Base-by-base conservation (phyloP, 768 basidiomycete species). In the Mycena vitilis region DNA sequence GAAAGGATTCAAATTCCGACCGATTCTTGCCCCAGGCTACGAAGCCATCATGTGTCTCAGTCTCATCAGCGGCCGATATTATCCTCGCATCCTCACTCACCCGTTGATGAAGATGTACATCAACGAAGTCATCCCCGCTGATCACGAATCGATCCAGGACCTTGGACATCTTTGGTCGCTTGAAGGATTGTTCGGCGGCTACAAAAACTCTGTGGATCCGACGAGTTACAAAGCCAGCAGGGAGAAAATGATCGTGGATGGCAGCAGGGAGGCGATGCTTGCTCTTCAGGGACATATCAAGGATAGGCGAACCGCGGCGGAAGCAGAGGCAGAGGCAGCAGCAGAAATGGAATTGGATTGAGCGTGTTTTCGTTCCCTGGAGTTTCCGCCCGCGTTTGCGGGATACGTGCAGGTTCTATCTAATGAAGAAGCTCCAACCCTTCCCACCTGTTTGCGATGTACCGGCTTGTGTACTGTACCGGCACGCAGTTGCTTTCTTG, bases 1-100 rank as follows among this genome's bases (percentile, higher is more conserved):
- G 0, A 76, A 77, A 23, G 91, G 92, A 0, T 94, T 85, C 78
- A 84, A 82, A 69, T 95, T 94, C 79, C 86, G 91, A 20, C 83
- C 87, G 0, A 89, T 95, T 63, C 82, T 94, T 16, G 74, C 82
- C 2, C 81, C 87, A 9, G 90, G 86, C 0, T 76, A 86, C 66
- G 92, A 95, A 77, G 85, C 85, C 18, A 85, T 91, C 22, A 70
- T 94, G n/a, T 88, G 88, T 4, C 82, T 95, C 48, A 86, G 88
- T 42, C 81, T 94, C 54, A 83, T 96, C 68, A 88, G 88, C 38
- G 95, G 95, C 38, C 84, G 95, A 63, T 95, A 95, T 76, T 95
- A 95, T 75, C 91, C 94, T 6, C 80, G 84, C 8, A 82, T 95
- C 42, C 83, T 94, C 25, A 74, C 81, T 23, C 92, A 94, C 73